These are phyloP conservation scores for Wallacemonas sp. DNA, from an alignment of 208 protist species.

Conservation along the genomic window DNA sequence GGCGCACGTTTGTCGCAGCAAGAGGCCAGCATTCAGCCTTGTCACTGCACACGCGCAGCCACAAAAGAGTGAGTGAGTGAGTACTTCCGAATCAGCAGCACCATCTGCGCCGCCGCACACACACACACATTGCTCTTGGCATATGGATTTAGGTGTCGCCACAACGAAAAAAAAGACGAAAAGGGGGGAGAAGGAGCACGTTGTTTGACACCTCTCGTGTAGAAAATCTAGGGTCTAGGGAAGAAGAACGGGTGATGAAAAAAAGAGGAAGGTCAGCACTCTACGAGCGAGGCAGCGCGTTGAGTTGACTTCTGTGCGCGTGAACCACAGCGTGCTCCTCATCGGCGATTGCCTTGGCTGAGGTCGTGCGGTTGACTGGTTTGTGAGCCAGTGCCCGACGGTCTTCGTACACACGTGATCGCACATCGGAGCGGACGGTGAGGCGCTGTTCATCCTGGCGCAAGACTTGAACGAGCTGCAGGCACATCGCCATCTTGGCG, in stretches of 20 bases:
- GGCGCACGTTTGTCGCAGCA: too few relatives aligned
- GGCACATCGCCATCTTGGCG: constrained; percentile 45
- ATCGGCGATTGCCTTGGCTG: neutral
- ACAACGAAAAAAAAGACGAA: neutral
- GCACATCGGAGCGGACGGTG: neutral
- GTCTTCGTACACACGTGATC: neutral
- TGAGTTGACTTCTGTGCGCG: neutral
- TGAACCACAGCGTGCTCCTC: constrained; percentile 8
- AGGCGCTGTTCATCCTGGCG: neutral
- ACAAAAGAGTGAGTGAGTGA: too few relatives aligned
- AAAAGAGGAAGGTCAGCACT: neutral
- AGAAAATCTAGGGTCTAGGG: too few relatives aligned
- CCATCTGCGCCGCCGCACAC: too few relatives aligned
- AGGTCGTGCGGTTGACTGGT: neutral
- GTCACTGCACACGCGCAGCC: too few relatives aligned
- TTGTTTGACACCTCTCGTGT: too few relatives aligned
- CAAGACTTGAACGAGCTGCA: constrained; percentile 25
- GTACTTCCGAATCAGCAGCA: too few relatives aligned
- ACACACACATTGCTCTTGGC: too few relatives aligned
- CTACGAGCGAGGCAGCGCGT: constrained; percentile 4
- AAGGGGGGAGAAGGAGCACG: too few relatives aligned
- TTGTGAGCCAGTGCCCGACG: neutral
- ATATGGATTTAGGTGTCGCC: too few relatives aligned
- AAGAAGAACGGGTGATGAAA: too few relatives aligned
- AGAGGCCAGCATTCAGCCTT: too few relatives aligned